These are phyloP conservation scores for Skeletonema costatum DNA, from an alignment of 108 stramenopile genomes.

Conservation along the genomic window DNA sequence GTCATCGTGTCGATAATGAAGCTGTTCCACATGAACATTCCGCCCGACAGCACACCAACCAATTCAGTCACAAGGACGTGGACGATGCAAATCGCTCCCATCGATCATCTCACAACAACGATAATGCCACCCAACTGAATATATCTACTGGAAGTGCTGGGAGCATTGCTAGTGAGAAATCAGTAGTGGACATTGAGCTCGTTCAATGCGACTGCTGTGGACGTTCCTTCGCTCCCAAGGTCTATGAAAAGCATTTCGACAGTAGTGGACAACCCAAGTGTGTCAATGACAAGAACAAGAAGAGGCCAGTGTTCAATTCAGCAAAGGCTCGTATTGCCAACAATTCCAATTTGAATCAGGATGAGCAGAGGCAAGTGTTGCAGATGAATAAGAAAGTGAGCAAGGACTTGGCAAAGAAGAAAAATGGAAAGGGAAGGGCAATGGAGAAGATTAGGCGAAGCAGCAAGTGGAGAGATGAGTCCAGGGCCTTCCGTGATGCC, in stretches of 20 bases:
- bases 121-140: background rate
- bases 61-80: background rate
- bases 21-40: background rate
- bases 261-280: conserved; percentile 47
- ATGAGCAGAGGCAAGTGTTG: conserved; percentile 38
- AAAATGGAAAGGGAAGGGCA: conserved; percentile 3
- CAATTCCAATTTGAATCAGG: conserved; percentile 33
- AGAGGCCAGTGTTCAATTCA: conserved; percentile 40
- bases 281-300: conserved; percentile 35
- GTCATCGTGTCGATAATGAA: background rate
- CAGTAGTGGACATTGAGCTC: conserved; percentile 35
- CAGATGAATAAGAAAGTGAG: conserved; percentile 25
- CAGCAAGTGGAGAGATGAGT: conserved; percentile 43
- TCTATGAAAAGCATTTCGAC: conserved; percentile 46
- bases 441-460: conserved; percentile 20
- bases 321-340: conserved; percentile 43
- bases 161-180: conserved; percentile 9
- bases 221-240: conserved; percentile 44
- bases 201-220: conserved; percentile 37
- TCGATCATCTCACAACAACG: background rate
- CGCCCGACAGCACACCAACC: background rate
- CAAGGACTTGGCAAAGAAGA: conserved; percentile 29
- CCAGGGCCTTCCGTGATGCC: conserved; percentile 28
- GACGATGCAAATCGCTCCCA: background rate
- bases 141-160: background rate